Evolutionary conservation across 192 early-diverging fungal genomes (phyloP), one percentile per base, ranked within the genome.

Genomic region (Coemansia sp.): DNA sequence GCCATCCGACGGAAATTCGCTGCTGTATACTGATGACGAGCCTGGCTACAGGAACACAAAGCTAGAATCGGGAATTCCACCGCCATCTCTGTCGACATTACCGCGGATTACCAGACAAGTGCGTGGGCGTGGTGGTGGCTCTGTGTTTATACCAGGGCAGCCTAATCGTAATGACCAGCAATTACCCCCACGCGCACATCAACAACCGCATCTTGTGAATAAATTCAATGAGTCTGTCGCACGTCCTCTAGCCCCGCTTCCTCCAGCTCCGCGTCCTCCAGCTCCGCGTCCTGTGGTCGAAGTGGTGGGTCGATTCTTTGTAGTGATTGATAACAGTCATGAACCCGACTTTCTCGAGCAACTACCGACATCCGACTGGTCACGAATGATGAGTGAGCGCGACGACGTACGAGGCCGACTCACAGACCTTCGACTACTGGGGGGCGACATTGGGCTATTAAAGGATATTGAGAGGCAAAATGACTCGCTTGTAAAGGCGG

Each of bases 341-440:
- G 68, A 64, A 6, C 38, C 68, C 11, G 13, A n/a, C 9, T 74
- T 82, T 40, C 57, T 63, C 29, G 46, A 71, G 24, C 64, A 76
- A 3, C 65, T 82, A 0, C 27, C 67, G 10, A 67, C 69, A 7
- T 34, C 55, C 22, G 66, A 83, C 9, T 83, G 80, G 80, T 63
- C 62, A 27, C 75, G 80, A 11, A 77, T 83, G 75, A 78, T 78
- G 76, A 75, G 71, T 41, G 80, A 71, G n/a, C 39, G 39, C 36
- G 72, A 77, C 8, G 72, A 66, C 36, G 41, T 62, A 38, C 15
- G 73, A 5, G 80, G 80, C 2, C 72, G 80, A 10, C 63, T 33
- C n/a, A 27, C 69, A 0, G 70, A 78, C 43, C 13, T 29, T 16
- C 69, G 67, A 9, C 69, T 78, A 18, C 16, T 60, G 16, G 16